These are phyloP conservation scores for Trichoderma orchidacearum DNA, from an alignment of 495 filamentous ascomycete species.

Conservation along the genomic window DNA sequence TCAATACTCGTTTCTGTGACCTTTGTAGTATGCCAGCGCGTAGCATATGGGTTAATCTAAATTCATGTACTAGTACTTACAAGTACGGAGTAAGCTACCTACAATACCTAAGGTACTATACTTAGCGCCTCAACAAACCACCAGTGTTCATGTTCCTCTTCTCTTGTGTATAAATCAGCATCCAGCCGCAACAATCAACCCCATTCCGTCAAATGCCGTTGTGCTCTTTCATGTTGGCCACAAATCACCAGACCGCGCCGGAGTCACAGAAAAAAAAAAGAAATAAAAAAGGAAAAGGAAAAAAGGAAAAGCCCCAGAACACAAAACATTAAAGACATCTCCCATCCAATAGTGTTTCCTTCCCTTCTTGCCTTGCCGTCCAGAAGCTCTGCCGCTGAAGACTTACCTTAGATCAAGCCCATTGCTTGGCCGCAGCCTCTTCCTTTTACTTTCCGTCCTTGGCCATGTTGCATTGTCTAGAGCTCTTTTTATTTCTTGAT, in stretches of 20 bases:
- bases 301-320: not conserved
- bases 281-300: not conserved
- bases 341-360: constrained; percentile 4
- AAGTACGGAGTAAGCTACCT: not conserved
- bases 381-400: constrained; percentile 6
- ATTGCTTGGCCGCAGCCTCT: not conserved
- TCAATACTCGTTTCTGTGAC: too few species aligned
- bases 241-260: not conserved
- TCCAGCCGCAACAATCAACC: not conserved
- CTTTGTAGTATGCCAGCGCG: too few species aligned
- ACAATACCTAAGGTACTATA: not conserved
- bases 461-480: not conserved
- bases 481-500: not conserved
- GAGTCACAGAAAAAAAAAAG: not conserved
- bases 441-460: not conserved
- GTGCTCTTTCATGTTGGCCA: not conserved
- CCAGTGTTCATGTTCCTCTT: too few species aligned
- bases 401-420: not conserved
- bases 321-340: not conserved
- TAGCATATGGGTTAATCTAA: too few species aligned
- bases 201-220: constrained; percentile 1
- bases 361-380: constrained; percentile 3
- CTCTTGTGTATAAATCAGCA: not conserved
- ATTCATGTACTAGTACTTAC: too few species aligned
- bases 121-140: too few species aligned